Percentiles rank a stretch among this genome's conserved stretches.
Conservation (phyloP, 306 rosid genomes). For the Trifolium repens region DNA sequence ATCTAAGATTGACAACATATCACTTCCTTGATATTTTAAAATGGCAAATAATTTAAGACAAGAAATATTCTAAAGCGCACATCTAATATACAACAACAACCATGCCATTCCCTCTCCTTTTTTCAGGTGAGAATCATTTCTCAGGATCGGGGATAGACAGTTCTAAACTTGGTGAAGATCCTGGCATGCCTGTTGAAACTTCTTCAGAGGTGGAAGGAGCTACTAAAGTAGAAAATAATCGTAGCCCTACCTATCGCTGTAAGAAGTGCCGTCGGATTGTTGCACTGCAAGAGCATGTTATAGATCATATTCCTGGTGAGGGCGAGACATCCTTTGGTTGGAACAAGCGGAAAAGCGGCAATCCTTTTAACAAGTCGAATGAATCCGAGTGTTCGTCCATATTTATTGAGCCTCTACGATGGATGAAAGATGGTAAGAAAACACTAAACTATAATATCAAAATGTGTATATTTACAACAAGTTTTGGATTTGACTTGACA, state of each 20-base stretch:
- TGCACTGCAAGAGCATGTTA: slow-evolving; percentile 79
- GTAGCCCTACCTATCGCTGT: slow-evolving; percentile 72
- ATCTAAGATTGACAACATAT: too few species aligned
- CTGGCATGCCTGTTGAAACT: slow-evolving; percentile 68
- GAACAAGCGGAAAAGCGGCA: slow-evolving; percentile 75
- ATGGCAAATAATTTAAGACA: background rate
- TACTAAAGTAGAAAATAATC: slow-evolving; percentile 49
- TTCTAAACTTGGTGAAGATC: slow-evolving; percentile 87
- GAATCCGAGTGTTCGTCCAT: slow-evolving; percentile 89
- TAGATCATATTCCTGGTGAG: slow-evolving; percentile 87
- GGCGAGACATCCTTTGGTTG: slow-evolving; percentile 79
- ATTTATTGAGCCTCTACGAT: slow-evolving; percentile 87
- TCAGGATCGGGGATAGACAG: slow-evolving; percentile 74
- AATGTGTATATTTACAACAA: slow-evolving; percentile 22
- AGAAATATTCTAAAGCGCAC: background rate
- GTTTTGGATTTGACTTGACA: slow-evolving; percentile 14
- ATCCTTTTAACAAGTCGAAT: slow-evolving; percentile 63
- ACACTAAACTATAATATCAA: slow-evolving; percentile 26
- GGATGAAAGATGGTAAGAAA: slow-evolving; percentile 94
- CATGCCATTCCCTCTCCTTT: background rate
- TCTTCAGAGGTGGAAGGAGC: slow-evolving; percentile 60
- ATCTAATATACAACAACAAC: background rate
- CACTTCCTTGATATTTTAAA: background rate
- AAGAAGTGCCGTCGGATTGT: slow-evolving; percentile 87
- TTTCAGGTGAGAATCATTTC: slow-evolving; percentile 77